phyloP scores from a whole-genome alignment of 805 yeast genomes.

The Candida sphagnicola region DNA sequence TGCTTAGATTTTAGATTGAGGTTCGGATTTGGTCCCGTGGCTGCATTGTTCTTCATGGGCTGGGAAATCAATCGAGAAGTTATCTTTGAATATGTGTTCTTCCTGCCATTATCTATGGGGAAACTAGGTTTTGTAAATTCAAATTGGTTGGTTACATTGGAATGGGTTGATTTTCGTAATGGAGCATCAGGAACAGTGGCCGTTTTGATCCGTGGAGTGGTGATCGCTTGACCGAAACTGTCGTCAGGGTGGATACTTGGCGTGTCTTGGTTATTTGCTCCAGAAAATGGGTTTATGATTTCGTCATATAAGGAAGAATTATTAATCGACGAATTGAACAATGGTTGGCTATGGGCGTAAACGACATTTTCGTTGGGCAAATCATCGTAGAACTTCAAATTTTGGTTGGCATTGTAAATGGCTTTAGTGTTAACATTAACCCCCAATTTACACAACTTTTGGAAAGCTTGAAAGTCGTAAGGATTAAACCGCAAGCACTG shows the following conservation, averaged over 20 bases:
- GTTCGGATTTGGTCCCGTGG: constrained; percentile 4
- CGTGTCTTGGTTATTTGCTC: constrained; percentile 4
- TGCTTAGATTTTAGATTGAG: constrained; percentile 2
- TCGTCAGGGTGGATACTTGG: constrained; percentile 21
- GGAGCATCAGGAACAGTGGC: constrained; percentile 35
- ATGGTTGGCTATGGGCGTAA: background rate
- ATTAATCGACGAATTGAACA: background rate
- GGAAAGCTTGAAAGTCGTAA: constrained; percentile 82
- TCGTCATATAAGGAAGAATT: constrained; percentile 2
- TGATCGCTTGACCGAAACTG: constrained; percentile 14
- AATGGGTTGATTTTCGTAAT: constrained; percentile 21
- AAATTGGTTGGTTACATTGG: constrained; percentile 15
- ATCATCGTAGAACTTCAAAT: background rate
- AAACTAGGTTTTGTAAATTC: constrained; percentile 31
- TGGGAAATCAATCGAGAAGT: constrained; percentile 47
- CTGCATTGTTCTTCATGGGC: constrained; percentile 16
- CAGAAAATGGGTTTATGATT: constrained; percentile 23
- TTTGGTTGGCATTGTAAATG: constrained; percentile 34
- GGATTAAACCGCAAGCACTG: constrained; percentile 73
- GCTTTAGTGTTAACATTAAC: constrained; percentile 61
- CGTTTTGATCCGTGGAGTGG: constrained; percentile 26
- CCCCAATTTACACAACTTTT: constrained; percentile 67
- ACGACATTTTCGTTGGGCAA: background rate
- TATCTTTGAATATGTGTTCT: constrained; percentile 40
- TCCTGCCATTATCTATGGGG: constrained; percentile 21